These are phyloP conservation scores for Colletotrichum noveboracense DNA, from an alignment of 2,329 filamentous ascomycete genomes.

Conservation along the genomic window DNA sequence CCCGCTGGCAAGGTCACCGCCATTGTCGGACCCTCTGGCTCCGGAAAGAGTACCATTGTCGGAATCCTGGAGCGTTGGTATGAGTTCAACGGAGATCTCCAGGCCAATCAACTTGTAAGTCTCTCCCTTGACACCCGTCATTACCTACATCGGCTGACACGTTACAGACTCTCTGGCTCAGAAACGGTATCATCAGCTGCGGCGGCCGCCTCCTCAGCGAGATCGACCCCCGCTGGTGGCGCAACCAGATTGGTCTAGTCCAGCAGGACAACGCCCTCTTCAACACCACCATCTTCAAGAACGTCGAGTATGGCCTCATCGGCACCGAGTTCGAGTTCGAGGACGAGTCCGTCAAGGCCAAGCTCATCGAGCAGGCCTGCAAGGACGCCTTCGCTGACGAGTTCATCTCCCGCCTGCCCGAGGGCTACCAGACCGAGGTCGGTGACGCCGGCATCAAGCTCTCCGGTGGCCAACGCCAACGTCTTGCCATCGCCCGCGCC, in stretches of 20 bases:
- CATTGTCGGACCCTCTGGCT: slow-evolving; percentile 37
- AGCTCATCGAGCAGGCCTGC: slow-evolving; percentile 51
- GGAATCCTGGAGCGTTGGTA: slow-evolving; percentile 46
- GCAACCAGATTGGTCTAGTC: slow-evolving; percentile 90
- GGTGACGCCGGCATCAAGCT: slow-evolving; percentile 70
- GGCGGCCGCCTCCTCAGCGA: slow-evolving; percentile 53
- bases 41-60: slow-evolving; percentile 44
- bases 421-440: slow-evolving; percentile 66
- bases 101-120: slow-evolving; percentile 13
- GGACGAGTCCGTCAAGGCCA: slow-evolving; percentile 41
- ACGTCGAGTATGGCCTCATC: slow-evolving; percentile 51
- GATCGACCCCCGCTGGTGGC: slow-evolving; percentile 87
- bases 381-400: slow-evolving; percentile 57
- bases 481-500: slow-evolving; percentile 63
- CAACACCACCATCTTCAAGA: slow-evolving; percentile 57
- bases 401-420: slow-evolving; percentile 55
- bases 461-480: slow-evolving; percentile 70
- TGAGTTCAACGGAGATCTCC: slow-evolving; percentile 23
- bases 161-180: slow-evolving; percentile 39
- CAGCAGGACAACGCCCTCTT: slow-evolving; percentile 68
- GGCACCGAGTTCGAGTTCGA: slow-evolving; percentile 40
- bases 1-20: slow-evolving; percentile 38
- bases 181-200: slow-evolving; percentile 27
- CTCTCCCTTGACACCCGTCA: slow-evolving; percentile 68
- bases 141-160: slow-evolving; percentile 72